A percentile compares a stretch with the other conserved stretches of the same genome.
Evolutionary conservation across 2,329 filamentous ascomycete species (phyloP).

Genomic region (Penicillium sp.): DNA sequence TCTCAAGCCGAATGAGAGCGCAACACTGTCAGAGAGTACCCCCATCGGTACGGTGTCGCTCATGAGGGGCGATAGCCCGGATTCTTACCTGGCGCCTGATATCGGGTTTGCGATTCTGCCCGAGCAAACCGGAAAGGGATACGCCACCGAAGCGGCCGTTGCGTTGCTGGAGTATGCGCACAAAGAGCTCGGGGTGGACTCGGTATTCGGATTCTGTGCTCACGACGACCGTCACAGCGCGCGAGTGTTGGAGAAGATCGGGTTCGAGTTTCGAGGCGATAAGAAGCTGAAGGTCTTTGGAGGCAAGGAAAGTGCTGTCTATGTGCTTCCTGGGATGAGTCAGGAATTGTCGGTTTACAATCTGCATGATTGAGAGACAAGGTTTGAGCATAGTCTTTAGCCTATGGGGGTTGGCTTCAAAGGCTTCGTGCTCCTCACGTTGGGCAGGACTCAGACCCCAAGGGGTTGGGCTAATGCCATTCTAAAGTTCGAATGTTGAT

Average conservation of each 20-base stretch:
- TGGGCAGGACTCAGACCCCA: no score
- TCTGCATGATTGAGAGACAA: not conserved
- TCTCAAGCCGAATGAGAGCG: not conserved
- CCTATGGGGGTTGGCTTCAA: not conserved
- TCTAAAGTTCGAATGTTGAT: no score
- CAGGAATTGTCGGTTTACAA: not conserved
- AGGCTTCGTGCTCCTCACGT: not conserved
- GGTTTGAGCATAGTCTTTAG: not conserved
- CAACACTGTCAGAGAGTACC: not conserved
- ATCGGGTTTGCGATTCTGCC: not conserved
- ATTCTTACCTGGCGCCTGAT: not conserved
- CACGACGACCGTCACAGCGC: not conserved
- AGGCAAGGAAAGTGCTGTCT: not conserved
- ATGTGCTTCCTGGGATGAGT: not conserved
- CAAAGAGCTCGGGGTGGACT: not conserved
- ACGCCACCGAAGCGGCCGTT: slow-evolving; percentile 1
- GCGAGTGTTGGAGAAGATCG: not conserved
- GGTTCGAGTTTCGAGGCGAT: not conserved
- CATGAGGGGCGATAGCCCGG: not conserved
- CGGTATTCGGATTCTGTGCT: not conserved
- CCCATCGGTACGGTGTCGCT: not conserved
- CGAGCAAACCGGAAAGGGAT: not conserved
- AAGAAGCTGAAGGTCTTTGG: not conserved
- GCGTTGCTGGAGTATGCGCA: not conserved
- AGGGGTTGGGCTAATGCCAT: no score